Percentiles rank a stretch among this genome's conserved stretches.
phyloP scores from a whole-genome alignment of 2,329 filamentous ascomycete species.

The Paraconiothyrium brasiliense region DNA sequence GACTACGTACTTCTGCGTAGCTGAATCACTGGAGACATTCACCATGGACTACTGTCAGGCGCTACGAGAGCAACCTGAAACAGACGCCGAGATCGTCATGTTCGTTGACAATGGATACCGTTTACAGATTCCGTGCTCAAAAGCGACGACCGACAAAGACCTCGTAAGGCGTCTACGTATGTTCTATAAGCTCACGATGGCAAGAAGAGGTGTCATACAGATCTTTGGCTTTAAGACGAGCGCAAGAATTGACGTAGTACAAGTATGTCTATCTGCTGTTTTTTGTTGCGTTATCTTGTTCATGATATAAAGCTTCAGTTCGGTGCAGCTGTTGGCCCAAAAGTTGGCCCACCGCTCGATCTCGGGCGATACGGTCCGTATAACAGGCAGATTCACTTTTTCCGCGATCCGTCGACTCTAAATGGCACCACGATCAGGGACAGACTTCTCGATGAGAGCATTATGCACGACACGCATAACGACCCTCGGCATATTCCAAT shows the following conservation, averaged over 20 bases:
- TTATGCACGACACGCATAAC: neutral
- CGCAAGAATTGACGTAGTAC: constrained; percentile 4
- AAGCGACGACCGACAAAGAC: neutral
- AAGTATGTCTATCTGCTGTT: neutral
- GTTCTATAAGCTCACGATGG: constrained; percentile 2
- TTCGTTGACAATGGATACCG: constrained; percentile 6
- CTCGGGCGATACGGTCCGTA: constrained; percentile 5
- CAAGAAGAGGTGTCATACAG: constrained; percentile 1
- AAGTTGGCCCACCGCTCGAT: constrained; percentile 1
- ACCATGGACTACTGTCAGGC: constrained; percentile 10
- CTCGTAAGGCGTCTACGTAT: constrained; percentile 2
- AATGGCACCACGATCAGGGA: neutral
- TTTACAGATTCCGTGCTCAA: neutral
- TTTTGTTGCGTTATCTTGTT: neutral
- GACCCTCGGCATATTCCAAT: neutral
- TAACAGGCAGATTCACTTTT: constrained; percentile 1
- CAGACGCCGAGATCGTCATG: constrained; percentile 2
- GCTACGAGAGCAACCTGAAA: neutral
- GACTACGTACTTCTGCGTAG: neutral
- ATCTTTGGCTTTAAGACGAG: constrained; percentile 1
- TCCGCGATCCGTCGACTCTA: neutral
- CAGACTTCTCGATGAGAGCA: neutral
- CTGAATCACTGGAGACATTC: neutral
- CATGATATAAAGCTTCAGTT: neutral
- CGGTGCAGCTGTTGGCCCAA: neutral